A percentile compares a stretch with the other conserved stretches of the same genome.
Evolutionary conservation across 345 rosid species (phyloP).

Genomic region (Geranium rotundifolium): DNA sequence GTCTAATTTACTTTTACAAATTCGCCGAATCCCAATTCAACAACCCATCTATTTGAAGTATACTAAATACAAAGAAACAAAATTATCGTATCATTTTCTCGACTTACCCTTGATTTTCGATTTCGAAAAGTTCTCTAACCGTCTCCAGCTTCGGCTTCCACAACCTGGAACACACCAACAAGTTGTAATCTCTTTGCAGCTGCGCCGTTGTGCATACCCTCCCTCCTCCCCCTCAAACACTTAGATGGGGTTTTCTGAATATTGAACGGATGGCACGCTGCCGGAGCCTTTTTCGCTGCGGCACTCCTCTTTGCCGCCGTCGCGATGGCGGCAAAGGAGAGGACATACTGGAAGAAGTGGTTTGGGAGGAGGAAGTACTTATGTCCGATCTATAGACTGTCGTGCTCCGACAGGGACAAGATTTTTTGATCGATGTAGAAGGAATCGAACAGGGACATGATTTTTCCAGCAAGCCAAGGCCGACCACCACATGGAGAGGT

Average conservation of each 20-base stretch:
- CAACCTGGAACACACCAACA: conserved; percentile 36
- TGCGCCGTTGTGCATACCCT: conserved; percentile 61
- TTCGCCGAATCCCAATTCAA: no score
- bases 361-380: conserved; percentile 58
- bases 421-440: conserved; percentile 66
- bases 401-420: conserved; percentile 40
- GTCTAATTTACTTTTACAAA: no score
- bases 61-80: no score
- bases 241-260: conserved; percentile 43
- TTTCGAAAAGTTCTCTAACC: conserved; percentile 25
- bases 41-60: no score
- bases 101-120: no score
- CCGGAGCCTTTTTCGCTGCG: no score
- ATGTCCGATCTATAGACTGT: conserved; percentile 49
- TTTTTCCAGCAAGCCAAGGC: no score
- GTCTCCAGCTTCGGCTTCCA: conserved; percentile 72
- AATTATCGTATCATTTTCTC: no score
- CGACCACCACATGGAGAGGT: no score
- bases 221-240: conserved; percentile 31
- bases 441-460: conserved; percentile 46
- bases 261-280: conserved; percentile 29
- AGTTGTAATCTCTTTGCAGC: conserved; percentile 43
- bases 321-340: conserved; percentile 30
- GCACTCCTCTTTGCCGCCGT: conserved; percentile 5
- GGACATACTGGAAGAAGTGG: conserved; percentile 39